phyloP scores from a whole-genome alignment of 148 eudicot species.

The Silene latifolia region DNA sequence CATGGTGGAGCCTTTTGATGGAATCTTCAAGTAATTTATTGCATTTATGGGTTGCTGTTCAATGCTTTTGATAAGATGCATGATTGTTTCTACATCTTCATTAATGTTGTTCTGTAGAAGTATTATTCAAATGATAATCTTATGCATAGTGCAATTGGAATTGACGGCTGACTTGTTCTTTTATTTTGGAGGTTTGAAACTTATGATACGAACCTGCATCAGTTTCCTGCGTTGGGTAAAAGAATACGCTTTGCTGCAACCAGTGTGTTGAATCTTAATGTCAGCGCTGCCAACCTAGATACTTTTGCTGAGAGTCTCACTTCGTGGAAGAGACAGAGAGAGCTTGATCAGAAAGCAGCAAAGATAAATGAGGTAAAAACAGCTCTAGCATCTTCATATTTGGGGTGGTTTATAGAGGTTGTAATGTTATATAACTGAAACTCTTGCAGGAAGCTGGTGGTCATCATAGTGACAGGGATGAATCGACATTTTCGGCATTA shows the following conservation, averaged over 20 bases:
- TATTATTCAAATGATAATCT: not conserved
- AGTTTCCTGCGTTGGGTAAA: constrained; percentile 59
- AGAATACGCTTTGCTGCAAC: constrained; percentile 86
- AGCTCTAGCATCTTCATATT: not conserved
- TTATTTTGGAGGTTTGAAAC: constrained; percentile 74
- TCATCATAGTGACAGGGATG: constrained; percentile 34
- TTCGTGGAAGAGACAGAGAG: constrained; percentile 90
- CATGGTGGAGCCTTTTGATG: constrained; percentile 93
- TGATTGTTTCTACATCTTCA: not conserved
- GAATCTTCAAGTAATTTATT: constrained; percentile 79
- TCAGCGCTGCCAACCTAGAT: constrained; percentile 81
- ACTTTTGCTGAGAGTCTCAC: constrained; percentile 60
- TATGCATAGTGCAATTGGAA: not conserved
- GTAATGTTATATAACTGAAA: constrained; percentile 3
- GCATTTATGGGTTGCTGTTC: not conserved
- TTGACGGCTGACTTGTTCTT: constrained; percentile 4
- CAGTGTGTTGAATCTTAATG: constrained; percentile 70
- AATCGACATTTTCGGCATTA: constrained; percentile 61
- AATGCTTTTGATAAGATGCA: constrained; percentile 1
- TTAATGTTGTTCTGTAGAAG: not conserved
- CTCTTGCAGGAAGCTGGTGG: constrained; percentile 49
- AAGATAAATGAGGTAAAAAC: constrained; percentile 59
- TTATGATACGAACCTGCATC: constrained; percentile 60
- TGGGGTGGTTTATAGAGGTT: constrained; percentile 12
- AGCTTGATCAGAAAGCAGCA: constrained; percentile 77